Evolutionary conservation across 495 filamentous ascomycete species (phyloP), one percentile per base, ranked within the genome.

Genomic region (Penicillium robsamsonii): DNA sequence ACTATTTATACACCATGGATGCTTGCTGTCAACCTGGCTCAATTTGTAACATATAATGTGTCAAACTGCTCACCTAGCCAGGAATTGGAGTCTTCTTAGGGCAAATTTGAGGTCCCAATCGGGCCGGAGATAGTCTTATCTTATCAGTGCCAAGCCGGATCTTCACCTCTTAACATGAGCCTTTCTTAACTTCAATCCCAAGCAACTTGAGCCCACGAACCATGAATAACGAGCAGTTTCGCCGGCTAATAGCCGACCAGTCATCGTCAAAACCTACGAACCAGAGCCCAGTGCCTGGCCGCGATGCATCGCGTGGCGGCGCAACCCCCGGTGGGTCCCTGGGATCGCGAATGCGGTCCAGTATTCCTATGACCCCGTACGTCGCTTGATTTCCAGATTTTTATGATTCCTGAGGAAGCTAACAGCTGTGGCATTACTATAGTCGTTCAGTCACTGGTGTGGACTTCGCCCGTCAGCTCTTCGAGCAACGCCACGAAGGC

Each of bases 141-240:
- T 50, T 50, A 56, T 43, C 49, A 46, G 33, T 31, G 56, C 49
- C 50, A 54, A 59, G 44, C 35, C 50, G 5, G 43, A 41, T 31
- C 43, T 47, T 35, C 50, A 29, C 56, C 17, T 46, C 37, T 29
- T n/a, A 5, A 44, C 33, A 25, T 43, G 31, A 46, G 30, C 37
- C 33, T 58, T 46, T 47, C n/a, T 25, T 33, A 27, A 58, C 49
- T 15, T 53, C 48, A 46, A 13, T 40, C 35, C 17, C 13, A 31
- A 40, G 30, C 20, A 33, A 40, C 31, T 46, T 30, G n/a, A 46
- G 20, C 29, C 41, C 31, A 30, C 53, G 50, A 31, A 44, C 43
- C 54, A 98, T 98, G 94, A 96, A 98, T 70, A 97, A 97, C 81
- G 82, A 89, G 17, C 90, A 98, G 68, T 98, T 98, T 68, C 92